Evolutionary conservation across 2,329 filamentous ascomycete species (phyloP).

Genomic region (Ascomycota sp.): DNA sequence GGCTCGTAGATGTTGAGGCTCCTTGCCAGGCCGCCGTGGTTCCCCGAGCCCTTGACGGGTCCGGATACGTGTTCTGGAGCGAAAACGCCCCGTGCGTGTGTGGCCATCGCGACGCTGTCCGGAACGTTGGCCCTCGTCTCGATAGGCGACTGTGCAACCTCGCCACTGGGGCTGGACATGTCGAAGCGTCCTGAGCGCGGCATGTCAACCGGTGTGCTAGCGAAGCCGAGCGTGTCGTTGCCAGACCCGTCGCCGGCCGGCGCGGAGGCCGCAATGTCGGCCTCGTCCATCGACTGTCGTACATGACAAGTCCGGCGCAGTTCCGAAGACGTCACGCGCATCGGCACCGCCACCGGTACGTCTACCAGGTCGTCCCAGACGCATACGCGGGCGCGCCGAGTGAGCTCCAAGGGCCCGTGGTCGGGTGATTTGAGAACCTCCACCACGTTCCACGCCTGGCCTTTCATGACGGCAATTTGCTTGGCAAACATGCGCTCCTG

Average conservation of each 20-base stretch:
- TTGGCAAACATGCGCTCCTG: slow-evolving; percentile 98
- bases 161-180: slow-evolving; percentile 27
- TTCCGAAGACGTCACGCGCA: slow-evolving; percentile 70
- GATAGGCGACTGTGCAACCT: slow-evolving; percentile 17
- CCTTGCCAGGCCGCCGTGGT: slow-evolving; percentile 21
- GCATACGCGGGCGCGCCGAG: slow-evolving; percentile 72
- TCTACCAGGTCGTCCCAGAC: slow-evolving; percentile 98
- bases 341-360: slow-evolving; percentile 79
- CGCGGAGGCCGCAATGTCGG: slow-evolving; percentile 51
- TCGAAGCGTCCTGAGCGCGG: slow-evolving; percentile 62
- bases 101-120: too few relatives aligned
- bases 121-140: too few relatives aligned
- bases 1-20: slow-evolving; percentile 23
- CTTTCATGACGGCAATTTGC: slow-evolving; percentile 97
- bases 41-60: slow-evolving; percentile 6
- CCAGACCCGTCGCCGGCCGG: slow-evolving; percentile 13
- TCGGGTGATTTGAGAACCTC: slow-evolving; percentile 86
- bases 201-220: slow-evolving; percentile 40
- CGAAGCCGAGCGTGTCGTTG: slow-evolving; percentile 52
- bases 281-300: slow-evolving; percentile 45
- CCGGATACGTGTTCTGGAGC: background rate
- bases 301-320: slow-evolving; percentile 44
- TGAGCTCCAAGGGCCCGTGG: slow-evolving; percentile 84
- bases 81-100: too few relatives aligned
- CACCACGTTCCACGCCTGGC: slow-evolving; percentile 97